Percentiles rank a stretch among this genome's conserved stretches.
Conservation (phyloP, 306 rosid genomes). For the Castanea sativa region DNA sequence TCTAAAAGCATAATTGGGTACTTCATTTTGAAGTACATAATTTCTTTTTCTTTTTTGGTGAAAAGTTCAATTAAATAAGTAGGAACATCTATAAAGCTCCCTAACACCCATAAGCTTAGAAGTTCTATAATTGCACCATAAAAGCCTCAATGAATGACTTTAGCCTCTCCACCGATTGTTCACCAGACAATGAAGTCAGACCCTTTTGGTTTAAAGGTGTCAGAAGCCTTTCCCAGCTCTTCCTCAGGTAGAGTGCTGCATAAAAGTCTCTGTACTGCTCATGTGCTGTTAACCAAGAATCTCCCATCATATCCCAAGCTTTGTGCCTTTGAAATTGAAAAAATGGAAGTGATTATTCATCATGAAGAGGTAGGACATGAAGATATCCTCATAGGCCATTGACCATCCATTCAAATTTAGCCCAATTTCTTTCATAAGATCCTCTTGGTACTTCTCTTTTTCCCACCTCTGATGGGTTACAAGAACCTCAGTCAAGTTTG, state of each 20-base stretch:
- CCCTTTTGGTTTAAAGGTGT: constrained; percentile 41
- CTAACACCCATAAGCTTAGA: too few relatives aligned
- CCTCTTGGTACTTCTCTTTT: constrained; percentile 42
- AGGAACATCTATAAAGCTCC: too few relatives aligned
- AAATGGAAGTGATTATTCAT: constrained; percentile 91
- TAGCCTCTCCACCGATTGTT: constrained; percentile 40
- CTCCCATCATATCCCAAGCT: constrained; percentile 72
- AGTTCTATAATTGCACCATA: background rate
- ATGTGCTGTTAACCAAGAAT: constrained; percentile 12
- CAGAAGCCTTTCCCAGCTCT: constrained; percentile 69
- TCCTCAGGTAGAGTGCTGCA: constrained; percentile 68
- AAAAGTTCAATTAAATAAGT: too few relatives aligned
- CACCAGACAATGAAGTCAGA: background rate
- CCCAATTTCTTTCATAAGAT: constrained; percentile 58
- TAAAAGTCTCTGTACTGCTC: constrained; percentile 74
- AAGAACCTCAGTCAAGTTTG: constrained; percentile 58
- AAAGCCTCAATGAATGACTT: constrained; percentile 58
- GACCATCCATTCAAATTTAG: constrained; percentile 78
- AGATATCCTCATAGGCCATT: constrained; percentile 59
- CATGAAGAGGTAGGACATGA: constrained; percentile 73
- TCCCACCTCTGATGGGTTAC: constrained; percentile 65
- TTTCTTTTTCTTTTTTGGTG: too few relatives aligned
- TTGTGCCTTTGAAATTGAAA: constrained; percentile 53
- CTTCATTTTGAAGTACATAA: too few relatives aligned
- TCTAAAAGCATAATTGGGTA: too few relatives aligned